A percentile compares a stretch with the other conserved stretches of the same genome.
phyloP scores from a whole-genome alignment of 305 asterid species.

The Solanum hybrid region DNA sequence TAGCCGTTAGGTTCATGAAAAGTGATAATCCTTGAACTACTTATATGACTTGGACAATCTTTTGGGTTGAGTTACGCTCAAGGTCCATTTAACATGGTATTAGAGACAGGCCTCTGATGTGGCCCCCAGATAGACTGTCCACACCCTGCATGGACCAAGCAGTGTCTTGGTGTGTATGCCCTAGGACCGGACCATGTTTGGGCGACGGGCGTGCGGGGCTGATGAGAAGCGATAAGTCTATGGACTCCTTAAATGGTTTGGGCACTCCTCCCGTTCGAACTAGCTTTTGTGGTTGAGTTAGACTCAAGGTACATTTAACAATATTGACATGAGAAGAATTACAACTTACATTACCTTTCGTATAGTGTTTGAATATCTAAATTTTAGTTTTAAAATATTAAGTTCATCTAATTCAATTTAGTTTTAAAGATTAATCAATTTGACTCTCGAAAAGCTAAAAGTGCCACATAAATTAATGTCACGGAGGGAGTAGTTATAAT shows the following conservation, averaged over 20 bases:
- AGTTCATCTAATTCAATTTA: background rate
- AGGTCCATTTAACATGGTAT: background rate
- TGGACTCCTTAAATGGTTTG: background rate
- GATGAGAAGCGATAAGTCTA: background rate
- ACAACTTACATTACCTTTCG: background rate
- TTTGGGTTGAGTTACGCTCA: background rate
- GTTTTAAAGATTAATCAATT: background rate
- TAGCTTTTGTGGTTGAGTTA: background rate
- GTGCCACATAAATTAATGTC: background rate
- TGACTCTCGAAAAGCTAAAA: background rate
- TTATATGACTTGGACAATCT: background rate
- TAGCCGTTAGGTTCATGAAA: background rate
- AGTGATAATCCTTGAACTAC: background rate
- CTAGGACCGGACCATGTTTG: background rate
- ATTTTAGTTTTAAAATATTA: too few species aligned
- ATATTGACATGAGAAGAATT: background rate
- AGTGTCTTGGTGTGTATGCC: too few species aligned
- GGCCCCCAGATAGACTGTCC: background rate
- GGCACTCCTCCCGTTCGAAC: background rate
- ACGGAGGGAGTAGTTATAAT: background rate
- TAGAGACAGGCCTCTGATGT: background rate
- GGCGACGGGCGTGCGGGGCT: fast-evolving
- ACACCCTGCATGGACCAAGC: too few species aligned
- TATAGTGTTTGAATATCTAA: background rate
- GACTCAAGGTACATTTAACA: background rate